Evolutionary conservation across 192 early-diverging fungal genomes (phyloP), one percentile per base, ranked within the genome.

Genomic region (Ramicandelaber brevisporus): DNA sequence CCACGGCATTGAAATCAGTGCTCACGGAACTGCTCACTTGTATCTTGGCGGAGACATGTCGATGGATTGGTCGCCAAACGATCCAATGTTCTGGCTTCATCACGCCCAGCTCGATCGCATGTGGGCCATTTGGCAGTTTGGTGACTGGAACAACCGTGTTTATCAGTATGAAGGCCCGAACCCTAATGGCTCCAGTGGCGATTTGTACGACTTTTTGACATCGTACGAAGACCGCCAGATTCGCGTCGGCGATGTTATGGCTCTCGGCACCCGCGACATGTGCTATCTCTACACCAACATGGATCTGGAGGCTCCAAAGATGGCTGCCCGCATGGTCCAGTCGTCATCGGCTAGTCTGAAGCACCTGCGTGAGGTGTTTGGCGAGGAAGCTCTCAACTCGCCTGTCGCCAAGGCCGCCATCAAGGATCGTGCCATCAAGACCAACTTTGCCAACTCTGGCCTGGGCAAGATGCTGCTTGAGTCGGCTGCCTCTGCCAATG

Each of bases 21-120:
- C 48, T n/a, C 57, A 59, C 21, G 57, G 57, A 0, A 28, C 37
- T 7, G 44, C 50, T 18, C 57, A 59, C 28, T 21, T 55, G 26
- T 36, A 34, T 6, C n/a, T 59, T 31, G 37, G 43, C 20, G 55
- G 49, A 17, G 59, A 60, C 29, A 55, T 57, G 55, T 36, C 35
- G 27, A 53, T 48, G 2, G 56, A 61, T 46, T 43, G 47, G 34
- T 56, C 61, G 26, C 43, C 57, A 8, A 27, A 31, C 25, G 70
- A 73, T 33, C 63, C 65, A 1, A 34, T 67, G 12, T 73, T 73
- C 44, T 67, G 47, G 40, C 27, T 68, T 26, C 65, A 69, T 46
- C 70, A 73, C 31, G 41, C 51, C 17, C 59, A 57, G 37, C 47
- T 66, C 26, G 70, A 63, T 45, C 48, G 51, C 12, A 27, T 66